Conservation (phyloP, 2,329 filamentous ascomycete genomes). For the Pleoardoris graminearum region DNA sequence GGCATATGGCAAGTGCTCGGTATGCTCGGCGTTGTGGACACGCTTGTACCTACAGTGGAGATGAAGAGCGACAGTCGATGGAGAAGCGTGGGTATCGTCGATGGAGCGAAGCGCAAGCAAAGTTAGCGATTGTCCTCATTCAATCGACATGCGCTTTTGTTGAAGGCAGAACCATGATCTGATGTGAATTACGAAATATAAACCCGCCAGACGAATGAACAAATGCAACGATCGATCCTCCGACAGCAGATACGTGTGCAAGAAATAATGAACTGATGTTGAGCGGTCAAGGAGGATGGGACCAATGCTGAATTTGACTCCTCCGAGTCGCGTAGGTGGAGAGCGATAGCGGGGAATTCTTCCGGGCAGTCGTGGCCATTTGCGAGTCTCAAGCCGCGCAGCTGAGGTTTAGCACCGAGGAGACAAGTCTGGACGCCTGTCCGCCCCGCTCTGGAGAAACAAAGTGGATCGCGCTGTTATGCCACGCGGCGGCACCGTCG, state of each 20-base stretch:
- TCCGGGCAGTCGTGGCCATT: constrained; percentile 4
- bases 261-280: neutral
- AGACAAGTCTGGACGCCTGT: constrained; percentile 1
- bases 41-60: constrained; percentile 19
- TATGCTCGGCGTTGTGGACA: constrained; percentile 12
- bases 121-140: neutral
- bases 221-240: neutral
- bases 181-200: no score
- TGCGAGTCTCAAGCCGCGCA: constrained; percentile 5
- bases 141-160: no score
- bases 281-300: neutral
- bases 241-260: no score
- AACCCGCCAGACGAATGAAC: no score
- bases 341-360: neutral
- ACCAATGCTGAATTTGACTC: neutral
- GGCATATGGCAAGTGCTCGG: constrained; percentile 27
- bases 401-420: constrained; percentile 1
- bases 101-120: neutral
- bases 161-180: no score
- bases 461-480: constrained; percentile 7
- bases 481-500: neutral
- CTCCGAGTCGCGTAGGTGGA: neutral
- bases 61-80: constrained; percentile 2
- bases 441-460: constrained; percentile 3
- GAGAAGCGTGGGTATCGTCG: neutral